Evolutionary conservation across 495 filamentous ascomycete species (phyloP).

Genomic region (Niebla homalea): DNA sequence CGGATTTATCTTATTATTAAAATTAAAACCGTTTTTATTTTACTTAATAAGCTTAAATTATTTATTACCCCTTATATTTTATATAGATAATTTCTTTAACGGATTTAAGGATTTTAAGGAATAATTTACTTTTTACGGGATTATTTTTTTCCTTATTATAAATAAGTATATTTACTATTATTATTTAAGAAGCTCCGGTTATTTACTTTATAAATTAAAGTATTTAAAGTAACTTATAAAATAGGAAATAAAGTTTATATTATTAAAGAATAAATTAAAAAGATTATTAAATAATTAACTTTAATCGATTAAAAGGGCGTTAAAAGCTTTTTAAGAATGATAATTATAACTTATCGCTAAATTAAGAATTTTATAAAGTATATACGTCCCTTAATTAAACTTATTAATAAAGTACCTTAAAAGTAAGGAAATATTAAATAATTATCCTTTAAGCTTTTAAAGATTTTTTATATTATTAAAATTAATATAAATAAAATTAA

Average conservation of each 20-base stretch:
- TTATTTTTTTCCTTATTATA: conserved; percentile 1
- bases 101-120: not conserved
- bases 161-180: not conserved
- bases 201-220: not conserved
- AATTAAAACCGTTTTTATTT: not conserved
- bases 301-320: not conserved
- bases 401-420: conserved; percentile 1
- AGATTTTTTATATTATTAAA: not conserved
- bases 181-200: conserved; percentile 4
- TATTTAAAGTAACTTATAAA: not conserved
- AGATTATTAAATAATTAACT: not conserved
- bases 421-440: not conserved
- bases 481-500: not conserved
- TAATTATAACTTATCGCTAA: not conserved
- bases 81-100: conserved; percentile 1
- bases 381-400: not conserved
- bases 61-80: not conserved
- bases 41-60: not conserved
- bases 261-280: not conserved
- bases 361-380: conserved; percentile 8
- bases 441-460: conserved; percentile 3
- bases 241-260: not conserved
- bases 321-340: not conserved
- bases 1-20: not conserved
- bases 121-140: not conserved